Conservation (phyloP, 306 rosid species). For the Vachellia collinsii region DNA sequence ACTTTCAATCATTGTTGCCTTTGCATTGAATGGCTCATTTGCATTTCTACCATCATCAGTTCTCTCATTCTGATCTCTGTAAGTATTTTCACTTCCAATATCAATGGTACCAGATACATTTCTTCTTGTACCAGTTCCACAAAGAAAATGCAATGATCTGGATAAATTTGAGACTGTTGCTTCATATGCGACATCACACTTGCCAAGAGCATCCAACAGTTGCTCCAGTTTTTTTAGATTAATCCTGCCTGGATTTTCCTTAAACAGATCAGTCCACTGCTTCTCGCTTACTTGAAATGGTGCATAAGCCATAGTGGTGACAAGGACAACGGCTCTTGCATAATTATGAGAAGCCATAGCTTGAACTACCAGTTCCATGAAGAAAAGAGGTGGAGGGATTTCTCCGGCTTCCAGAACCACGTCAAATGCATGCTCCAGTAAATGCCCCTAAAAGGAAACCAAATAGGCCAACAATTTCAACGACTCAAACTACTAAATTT, state of each 20-base stretch:
- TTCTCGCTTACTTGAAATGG: slow-evolving; percentile 74
- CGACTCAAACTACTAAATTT: slow-evolving; percentile 1
- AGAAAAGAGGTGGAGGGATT: slow-evolving; percentile 61
- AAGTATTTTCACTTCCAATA: slow-evolving; percentile 34
- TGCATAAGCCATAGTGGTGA: slow-evolving; percentile 74
- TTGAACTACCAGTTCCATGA: slow-evolving; percentile 75
- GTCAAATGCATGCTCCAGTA: slow-evolving; percentile 91
- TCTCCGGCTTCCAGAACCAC: slow-evolving; percentile 75
- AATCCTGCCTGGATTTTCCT: slow-evolving; percentile 55
- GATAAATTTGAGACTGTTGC: slow-evolving; percentile 69
- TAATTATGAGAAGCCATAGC: slow-evolving; percentile 55
- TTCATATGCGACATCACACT: slow-evolving; percentile 62
- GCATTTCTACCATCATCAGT: slow-evolving; percentile 26
- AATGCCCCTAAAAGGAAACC: slow-evolving; percentile 66
- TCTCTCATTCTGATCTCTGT: slow-evolving; percentile 35
- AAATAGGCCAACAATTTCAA: slow-evolving; percentile 36
- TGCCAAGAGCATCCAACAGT: slow-evolving; percentile 54
- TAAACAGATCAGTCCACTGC: slow-evolving; percentile 76
- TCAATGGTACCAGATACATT: slow-evolving; percentile 40
- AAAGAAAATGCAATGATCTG: slow-evolving; percentile 58
- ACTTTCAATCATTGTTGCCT: slow-evolving; percentile 37
- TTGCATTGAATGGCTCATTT: slow-evolving; percentile 33
- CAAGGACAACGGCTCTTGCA: slow-evolving; percentile 63
- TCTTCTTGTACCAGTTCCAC: slow-evolving; percentile 44
- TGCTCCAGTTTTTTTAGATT: slow-evolving; percentile 50